Conservation (phyloP, 495 filamentous ascomycete genomes). For the Aspergillus carlsbadensis region DNA sequence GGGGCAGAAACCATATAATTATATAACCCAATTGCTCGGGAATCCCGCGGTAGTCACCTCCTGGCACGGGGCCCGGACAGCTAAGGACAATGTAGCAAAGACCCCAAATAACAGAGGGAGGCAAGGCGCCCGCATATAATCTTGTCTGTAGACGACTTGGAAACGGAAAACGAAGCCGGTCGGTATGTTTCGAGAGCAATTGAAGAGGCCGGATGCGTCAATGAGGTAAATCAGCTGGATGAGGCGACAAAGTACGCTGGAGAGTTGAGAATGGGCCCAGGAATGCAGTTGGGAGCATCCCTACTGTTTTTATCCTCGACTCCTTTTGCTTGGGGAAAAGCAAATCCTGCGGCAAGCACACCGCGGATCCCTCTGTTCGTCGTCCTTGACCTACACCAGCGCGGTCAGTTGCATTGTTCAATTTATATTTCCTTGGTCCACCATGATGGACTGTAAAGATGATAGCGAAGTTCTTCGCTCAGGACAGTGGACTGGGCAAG, state of each 20-base stretch:
- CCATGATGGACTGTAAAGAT: neutral
- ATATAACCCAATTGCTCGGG: neutral
- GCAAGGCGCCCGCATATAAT: neutral
- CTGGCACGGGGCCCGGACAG: neutral
- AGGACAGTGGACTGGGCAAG: neutral
- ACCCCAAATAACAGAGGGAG: neutral
- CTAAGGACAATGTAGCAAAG: neutral
- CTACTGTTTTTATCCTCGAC: neutral
- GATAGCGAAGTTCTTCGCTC: too few species aligned
- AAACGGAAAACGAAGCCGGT: slow-evolving; percentile 2
- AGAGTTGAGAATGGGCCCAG: slow-evolving; percentile 2
- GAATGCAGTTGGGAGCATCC: neutral
- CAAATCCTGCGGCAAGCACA: neutral
- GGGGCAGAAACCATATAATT: neutral
- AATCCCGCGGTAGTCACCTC: neutral
- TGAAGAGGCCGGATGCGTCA: neutral
- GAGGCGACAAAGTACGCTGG: slow-evolving; percentile 4
- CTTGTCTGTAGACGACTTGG: neutral
- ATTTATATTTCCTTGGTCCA: neutral
- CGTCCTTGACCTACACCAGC: neutral
- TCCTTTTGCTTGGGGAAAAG: neutral
- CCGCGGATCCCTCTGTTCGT: neutral
- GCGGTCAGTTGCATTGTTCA: neutral
- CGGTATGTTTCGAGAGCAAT: slow-evolving; percentile 4
- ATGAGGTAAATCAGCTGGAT: neutral